phyloP scores from a whole-genome alignment of 805 yeast genomes.

The Sugiyamaella smithiae region DNA sequence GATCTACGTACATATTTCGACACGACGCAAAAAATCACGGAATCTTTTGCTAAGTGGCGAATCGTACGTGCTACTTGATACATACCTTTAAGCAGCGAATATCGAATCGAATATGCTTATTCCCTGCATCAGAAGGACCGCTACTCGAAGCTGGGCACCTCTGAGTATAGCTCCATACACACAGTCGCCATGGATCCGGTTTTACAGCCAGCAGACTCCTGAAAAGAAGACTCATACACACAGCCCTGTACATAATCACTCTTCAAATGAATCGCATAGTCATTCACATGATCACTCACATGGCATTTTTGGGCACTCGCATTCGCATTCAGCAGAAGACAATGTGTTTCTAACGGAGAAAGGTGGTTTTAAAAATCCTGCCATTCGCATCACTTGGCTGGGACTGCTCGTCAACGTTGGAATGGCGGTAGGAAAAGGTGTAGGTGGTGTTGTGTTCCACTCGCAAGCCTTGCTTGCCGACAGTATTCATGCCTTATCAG shows the following conservation, averaged over 20 bases:
- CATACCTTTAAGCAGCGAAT: too few relatives aligned
- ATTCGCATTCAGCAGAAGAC: slow-evolving; percentile 23
- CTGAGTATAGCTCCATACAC: too few relatives aligned
- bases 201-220: background rate
- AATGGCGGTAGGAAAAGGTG: slow-evolving; percentile 81
- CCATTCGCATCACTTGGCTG: slow-evolving; percentile 88
- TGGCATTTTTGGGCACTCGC: slow-evolving; percentile 21
- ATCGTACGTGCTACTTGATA: too few relatives aligned
- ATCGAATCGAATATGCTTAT: too few relatives aligned
- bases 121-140: too few relatives aligned
- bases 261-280: slow-evolving; percentile 5
- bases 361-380: slow-evolving; percentile 62
- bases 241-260: background rate
- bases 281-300: slow-evolving; percentile 19
- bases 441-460: slow-evolving; percentile 89
- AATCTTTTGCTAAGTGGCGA: too few relatives aligned
- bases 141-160: too few relatives aligned
- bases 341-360: slow-evolving; percentile 23
- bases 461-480: slow-evolving; percentile 94
- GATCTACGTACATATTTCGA: slow-evolving; percentile 3
- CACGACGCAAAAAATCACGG: too few relatives aligned
- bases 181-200: too few relatives aligned
- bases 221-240: background rate
- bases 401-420: slow-evolving; percentile 81
- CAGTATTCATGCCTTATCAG: slow-evolving; percentile 89